These are phyloP conservation scores for Candolleomyces efflorescens DNA, from an alignment of 768 basidiomycete genomes.

Conservation along the genomic window DNA sequence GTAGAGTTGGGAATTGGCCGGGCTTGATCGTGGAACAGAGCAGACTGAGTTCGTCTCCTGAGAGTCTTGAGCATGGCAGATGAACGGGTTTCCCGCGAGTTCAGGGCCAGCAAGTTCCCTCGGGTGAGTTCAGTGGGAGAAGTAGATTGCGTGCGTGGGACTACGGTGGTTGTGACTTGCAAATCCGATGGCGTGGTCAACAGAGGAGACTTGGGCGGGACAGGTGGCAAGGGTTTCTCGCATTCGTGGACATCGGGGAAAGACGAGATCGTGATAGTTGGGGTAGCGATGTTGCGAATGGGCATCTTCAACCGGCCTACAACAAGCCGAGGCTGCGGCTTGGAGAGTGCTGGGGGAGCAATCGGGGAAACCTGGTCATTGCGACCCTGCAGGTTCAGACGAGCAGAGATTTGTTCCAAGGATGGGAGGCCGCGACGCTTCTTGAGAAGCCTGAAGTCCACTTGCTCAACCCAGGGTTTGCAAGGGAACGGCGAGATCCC, in stretches of 20 bases:
- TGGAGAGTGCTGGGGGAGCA: constrained; percentile 20
- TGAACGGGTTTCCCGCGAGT: constrained; percentile 52
- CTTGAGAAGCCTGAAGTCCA: constrained; percentile 50
- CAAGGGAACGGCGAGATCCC: constrained; percentile 19
- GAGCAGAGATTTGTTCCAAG: constrained; percentile 73
- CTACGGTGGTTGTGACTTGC: constrained; percentile 44
- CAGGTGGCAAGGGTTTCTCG: constrained; percentile 18
- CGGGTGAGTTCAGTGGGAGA: constrained; percentile 49
- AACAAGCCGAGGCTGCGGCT: constrained; percentile 20
- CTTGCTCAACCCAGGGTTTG: constrained; percentile 61
- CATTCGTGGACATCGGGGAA: not conserved
- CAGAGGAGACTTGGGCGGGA: constrained; percentile 34
- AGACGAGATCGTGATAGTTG: constrained; percentile 16
- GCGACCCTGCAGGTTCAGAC: constrained; percentile 34
- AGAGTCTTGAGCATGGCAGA: constrained; percentile 65
- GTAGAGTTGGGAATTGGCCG: constrained; percentile 6
- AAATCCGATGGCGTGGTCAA: constrained; percentile 32
- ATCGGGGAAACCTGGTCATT: constrained; percentile 6
- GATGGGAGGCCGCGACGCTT: constrained; percentile 46
- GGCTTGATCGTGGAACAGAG: constrained; percentile 21
- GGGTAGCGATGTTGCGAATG: constrained; percentile 25
- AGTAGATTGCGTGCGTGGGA: constrained; percentile 39
- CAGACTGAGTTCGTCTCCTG: constrained; percentile 47
- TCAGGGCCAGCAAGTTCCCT: constrained; percentile 46
- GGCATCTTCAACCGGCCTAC: constrained; percentile 43